Evolutionary conservation across 257 asterid species (phyloP).

Genomic region (Asclepias syriaca): DNA sequence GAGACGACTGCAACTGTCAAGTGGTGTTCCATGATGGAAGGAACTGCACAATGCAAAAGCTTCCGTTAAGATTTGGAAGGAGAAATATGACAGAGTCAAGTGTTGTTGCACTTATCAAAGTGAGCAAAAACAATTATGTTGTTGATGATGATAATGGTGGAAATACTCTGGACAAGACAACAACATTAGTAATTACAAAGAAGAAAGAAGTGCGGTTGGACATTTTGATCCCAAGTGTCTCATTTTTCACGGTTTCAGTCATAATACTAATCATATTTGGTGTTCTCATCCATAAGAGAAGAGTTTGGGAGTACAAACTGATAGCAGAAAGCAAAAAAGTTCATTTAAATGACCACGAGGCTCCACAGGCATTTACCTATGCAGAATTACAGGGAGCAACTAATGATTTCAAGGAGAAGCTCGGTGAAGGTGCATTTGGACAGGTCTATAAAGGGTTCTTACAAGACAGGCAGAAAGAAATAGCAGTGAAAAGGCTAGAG

Average conservation of each 20-base stretch:
- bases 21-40: conserved; percentile 27
- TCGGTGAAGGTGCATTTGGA: conserved; percentile 22
- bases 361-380: conserved; percentile 30
- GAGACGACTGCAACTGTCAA: conserved; percentile 49
- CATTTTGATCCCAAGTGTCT: conserved; percentile 23
- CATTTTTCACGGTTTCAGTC: conserved; percentile 13
- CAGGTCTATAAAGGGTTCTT: conserved; percentile 14
- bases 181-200: not conserved
- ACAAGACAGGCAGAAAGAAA: conserved; percentile 11
- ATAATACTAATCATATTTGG: conserved; percentile 26
- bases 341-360: conserved; percentile 21
- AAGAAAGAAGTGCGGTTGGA: conserved; percentile 14
- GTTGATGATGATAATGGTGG: too few relatives aligned
- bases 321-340: conserved; percentile 7
- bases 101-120: conserved; percentile 26
- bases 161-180: not conserved
- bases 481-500: conserved; percentile 49
- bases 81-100: conserved; percentile 23
- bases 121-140: not conserved
- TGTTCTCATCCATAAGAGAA: conserved; percentile 8
- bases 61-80: conserved; percentile 47
- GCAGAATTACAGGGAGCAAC: conserved; percentile 23
- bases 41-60: conserved; percentile 38
- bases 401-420: conserved; percentile 10
- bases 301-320: conserved; percentile 12